Percentiles rank a stretch among this genome's conserved stretches.
phyloP scores from a whole-genome alignment of 257 asterid genomes.

The Eucommia ulmoides region DNA sequence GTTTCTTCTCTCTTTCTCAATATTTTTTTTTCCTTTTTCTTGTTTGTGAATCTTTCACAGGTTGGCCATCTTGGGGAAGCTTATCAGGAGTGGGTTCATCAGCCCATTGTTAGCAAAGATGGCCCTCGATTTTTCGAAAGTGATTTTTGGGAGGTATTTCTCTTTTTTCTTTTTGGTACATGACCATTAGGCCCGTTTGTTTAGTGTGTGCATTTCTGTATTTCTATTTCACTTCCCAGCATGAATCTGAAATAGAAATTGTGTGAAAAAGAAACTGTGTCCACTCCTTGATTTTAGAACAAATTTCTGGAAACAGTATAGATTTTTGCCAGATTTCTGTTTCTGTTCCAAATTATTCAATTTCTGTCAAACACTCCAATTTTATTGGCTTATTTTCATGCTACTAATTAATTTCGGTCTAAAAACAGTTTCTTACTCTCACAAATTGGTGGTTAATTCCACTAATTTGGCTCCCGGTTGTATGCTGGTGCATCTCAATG shows the following conservation, averaged over 20 bases:
- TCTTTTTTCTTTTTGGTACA: too few species aligned
- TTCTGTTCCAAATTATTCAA: too few species aligned
- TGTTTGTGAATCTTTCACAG: conserved; percentile 17
- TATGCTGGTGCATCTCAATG: conserved; percentile 35
- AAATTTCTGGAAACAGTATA: too few species aligned
- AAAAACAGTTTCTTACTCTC: conserved; percentile 58
- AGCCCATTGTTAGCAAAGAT: conserved; percentile 75
- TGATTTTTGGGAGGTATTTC: conserved; percentile 66
- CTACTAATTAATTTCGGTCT: conserved; percentile 7
- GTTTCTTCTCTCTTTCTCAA: not conserved
- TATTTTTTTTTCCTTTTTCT: conserved; percentile 1
- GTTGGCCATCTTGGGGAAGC: conserved; percentile 91
- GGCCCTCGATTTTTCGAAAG: conserved; percentile 84
- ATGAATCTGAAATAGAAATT: too few species aligned
- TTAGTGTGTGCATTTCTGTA: too few species aligned
- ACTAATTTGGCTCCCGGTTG: conserved; percentile 75
- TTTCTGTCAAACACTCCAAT: too few species aligned
- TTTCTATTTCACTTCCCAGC: too few species aligned
- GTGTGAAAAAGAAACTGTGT: too few species aligned
- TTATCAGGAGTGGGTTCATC: conserved; percentile 95
- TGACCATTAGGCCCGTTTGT: too few species aligned
- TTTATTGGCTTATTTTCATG: too few species aligned
- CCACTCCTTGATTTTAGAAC: too few species aligned
- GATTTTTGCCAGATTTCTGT: too few species aligned
- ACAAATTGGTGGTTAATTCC: conserved; percentile 82